These are phyloP conservation scores for Lactarius hatsudake DNA, from an alignment of 768 basidiomycete genomes.

Conservation along the genomic window DNA sequence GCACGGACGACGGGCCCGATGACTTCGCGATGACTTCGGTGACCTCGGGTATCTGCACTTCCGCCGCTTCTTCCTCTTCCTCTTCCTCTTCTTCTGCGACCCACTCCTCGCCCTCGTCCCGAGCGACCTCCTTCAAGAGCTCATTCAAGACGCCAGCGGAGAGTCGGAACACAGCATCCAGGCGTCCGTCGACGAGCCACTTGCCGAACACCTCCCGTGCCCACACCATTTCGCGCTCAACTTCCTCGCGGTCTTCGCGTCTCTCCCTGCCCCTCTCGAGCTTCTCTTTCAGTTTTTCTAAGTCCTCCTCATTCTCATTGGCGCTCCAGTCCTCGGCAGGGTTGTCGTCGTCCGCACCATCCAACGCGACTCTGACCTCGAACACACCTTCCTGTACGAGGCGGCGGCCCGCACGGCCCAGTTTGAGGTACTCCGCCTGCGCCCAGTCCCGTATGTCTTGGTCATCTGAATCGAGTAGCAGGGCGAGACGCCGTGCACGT, in stretches of 20 bases:
- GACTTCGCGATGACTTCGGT: neutral
- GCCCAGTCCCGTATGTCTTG: slow-evolving; percentile 27
- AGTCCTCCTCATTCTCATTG: slow-evolving; percentile 23
- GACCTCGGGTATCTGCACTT: neutral
- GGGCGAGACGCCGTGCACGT: slow-evolving; percentile 25
- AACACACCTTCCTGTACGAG: slow-evolving; percentile 28
- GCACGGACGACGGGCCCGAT: slow-evolving; percentile 8
- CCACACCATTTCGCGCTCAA: slow-evolving; percentile 27
- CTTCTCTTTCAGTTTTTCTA: slow-evolving; percentile 23
- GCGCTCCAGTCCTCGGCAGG: slow-evolving; percentile 17
- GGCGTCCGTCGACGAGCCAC: slow-evolving; percentile 23
- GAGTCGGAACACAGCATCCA: slow-evolving; percentile 26
- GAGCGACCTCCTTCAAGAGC: slow-evolving; percentile 23
- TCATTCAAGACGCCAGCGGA: slow-evolving; percentile 23
- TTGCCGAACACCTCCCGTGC: slow-evolving; percentile 25
- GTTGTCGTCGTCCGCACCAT: slow-evolving; percentile 19
- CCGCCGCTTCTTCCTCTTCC: slow-evolving; percentile 3
- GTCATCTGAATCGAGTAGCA: slow-evolving; percentile 27
- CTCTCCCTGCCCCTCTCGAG: slow-evolving; percentile 22
- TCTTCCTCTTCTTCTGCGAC: slow-evolving; percentile 16
- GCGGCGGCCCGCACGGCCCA: slow-evolving; percentile 17
- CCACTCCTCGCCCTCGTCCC: slow-evolving; percentile 26
- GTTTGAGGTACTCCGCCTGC: slow-evolving; percentile 28
- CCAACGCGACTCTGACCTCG: slow-evolving; percentile 18
- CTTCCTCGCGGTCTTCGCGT: slow-evolving; percentile 23